These are phyloP conservation scores for Emergomyces pasteurianus DNA, from an alignment of 2,329 filamentous ascomycete species.

Conservation along the genomic window DNA sequence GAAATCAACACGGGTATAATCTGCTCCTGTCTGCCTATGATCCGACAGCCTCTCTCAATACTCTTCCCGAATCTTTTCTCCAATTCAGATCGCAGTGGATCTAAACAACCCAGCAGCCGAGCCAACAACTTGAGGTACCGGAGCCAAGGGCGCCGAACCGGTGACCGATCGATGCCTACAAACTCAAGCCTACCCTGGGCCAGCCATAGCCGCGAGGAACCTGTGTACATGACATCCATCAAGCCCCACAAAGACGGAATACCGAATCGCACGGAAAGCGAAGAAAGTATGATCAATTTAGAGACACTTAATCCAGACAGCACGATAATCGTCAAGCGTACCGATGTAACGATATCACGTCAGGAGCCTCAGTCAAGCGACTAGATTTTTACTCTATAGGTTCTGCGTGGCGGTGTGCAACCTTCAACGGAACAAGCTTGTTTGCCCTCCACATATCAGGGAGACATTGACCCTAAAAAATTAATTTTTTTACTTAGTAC, in stretches of 20 bases:
- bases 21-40: slow-evolving; percentile 24
- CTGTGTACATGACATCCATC: neutral
- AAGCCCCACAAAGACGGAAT: neutral
- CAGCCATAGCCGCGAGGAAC: neutral
- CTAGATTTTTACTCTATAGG: neutral
- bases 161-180: neutral
- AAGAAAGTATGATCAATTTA: neutral
- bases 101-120: neutral
- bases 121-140: neutral
- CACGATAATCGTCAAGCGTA: neutral
- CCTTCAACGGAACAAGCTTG: neutral
- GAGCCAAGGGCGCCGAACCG: neutral
- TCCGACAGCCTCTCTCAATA: neutral
- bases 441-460: neutral
- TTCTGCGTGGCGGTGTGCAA: neutral
- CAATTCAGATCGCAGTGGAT: neutral
- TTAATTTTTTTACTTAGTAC: neutral
- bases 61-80: neutral
- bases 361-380: neutral
- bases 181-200: neutral
- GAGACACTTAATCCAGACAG: neutral
- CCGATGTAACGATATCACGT: neutral
- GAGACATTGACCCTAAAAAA: neutral
- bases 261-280: neutral
- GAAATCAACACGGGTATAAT: slow-evolving; percentile 26